Conservation (phyloP, 345 rosid species). For the Arabis alpina region DNA sequence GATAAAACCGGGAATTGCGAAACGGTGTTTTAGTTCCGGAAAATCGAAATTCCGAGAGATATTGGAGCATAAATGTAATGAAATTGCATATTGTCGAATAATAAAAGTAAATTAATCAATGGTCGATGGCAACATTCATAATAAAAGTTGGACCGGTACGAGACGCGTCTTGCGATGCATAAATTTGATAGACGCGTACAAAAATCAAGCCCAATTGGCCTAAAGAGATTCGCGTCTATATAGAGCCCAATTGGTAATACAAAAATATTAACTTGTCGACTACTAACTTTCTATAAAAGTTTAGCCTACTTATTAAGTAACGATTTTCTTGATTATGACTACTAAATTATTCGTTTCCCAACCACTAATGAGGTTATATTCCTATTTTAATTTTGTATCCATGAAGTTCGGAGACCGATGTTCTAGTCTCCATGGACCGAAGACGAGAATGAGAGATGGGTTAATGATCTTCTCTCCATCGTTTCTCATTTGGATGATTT, state of each 20-base stretch:
- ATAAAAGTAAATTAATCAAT: constrained; percentile 9
- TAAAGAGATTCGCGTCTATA: neutral
- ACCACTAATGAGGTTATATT: constrained; percentile 3
- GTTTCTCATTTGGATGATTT: no score
- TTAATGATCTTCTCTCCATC: no score
- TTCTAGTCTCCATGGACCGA: no score
- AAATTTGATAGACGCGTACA: no score
- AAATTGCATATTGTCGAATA: constrained; percentile 1
- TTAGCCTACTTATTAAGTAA: constrained; percentile 8
- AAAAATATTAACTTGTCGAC: constrained; percentile 4
- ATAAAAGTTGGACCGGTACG: neutral
- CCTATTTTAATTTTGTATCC: no score
- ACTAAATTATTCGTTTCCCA: neutral
- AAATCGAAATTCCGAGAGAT: neutral
- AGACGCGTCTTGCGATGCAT: constrained; percentile 28
- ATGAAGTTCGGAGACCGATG: no score
- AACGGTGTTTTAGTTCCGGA: neutral
- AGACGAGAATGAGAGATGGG: no score
- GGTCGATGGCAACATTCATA: neutral
- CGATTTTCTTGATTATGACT: constrained; percentile 19
- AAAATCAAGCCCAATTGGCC: no score
- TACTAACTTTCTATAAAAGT: constrained; percentile 15
- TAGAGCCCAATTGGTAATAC: constrained; percentile 2
- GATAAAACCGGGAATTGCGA: neutral
- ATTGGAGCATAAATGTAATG: neutral